Percentiles rank a stretch among this genome's conserved stretches.
These are phyloP conservation scores for Solanum pinnatisectum DNA, from an alignment of 257 asterid genomes.

Conservation along the genomic window DNA sequence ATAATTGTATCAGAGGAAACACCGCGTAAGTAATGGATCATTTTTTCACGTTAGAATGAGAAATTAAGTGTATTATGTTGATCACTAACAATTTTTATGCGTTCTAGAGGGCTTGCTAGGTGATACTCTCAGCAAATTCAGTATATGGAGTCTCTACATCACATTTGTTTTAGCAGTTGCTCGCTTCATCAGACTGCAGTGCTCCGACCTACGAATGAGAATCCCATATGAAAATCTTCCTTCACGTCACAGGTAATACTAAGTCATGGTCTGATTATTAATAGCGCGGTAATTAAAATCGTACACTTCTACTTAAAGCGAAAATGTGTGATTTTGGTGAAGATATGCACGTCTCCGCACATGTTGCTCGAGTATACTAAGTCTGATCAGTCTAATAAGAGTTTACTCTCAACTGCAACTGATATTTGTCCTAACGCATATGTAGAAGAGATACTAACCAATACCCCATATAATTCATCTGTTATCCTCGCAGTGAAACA, in stretches of 20 bases:
- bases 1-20: conserved; percentile 94
- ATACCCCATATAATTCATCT: neutral
- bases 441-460: conserved; percentile 2
- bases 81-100: neutral
- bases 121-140: conserved; percentile 96
- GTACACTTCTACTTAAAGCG: neutral
- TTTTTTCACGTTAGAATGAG: neutral
- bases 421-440: neutral
- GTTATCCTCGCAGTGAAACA: neutral
- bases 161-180: conserved; percentile 98
- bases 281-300: neutral
- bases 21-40: conserved; percentile 60
- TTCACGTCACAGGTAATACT: conserved; percentile 78
- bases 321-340: conserved; percentile 15
- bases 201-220: conserved; percentile 93
- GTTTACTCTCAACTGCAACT: neutral
- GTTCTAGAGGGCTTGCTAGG: conserved; percentile 96
- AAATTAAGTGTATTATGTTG: neutral
- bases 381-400: conserved; percentile 36
- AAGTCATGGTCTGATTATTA: neutral
- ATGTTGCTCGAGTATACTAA: conserved; percentile 90
- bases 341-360: conserved; percentile 93
- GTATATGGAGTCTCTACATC: conserved; percentile 97
- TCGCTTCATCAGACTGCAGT: conserved; percentile 87
- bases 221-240: conserved; percentile 97